Percentiles rank a stretch among this genome's conserved stretches.
phyloP scores from a whole-genome alignment of 2,329 filamentous ascomycete genomes.

The Aspergillus sp. region DNA sequence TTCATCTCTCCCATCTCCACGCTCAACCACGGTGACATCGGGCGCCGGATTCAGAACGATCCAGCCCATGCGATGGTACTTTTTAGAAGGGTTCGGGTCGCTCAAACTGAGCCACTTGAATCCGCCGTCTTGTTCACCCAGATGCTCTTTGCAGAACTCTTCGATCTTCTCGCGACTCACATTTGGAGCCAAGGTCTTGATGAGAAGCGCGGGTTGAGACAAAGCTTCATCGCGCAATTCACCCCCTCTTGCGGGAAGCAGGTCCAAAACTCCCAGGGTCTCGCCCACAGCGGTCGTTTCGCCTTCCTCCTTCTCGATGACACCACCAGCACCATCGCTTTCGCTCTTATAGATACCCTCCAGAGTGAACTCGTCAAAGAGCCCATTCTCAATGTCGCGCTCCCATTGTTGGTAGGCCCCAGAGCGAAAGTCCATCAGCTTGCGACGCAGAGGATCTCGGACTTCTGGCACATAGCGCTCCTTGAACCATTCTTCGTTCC shows the following conservation, averaged over 20 bases:
- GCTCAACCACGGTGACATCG: constrained; percentile 65
- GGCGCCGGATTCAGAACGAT: constrained; percentile 86
- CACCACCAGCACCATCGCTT: constrained; percentile 78
- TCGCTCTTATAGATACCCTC: constrained; percentile 94
- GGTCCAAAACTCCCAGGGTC: constrained; percentile 85
- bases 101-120: constrained; percentile 96
- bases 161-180: constrained; percentile 93
- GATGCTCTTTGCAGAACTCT: constrained; percentile 87
- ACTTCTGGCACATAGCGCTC: constrained; percentile 89
- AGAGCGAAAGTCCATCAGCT: constrained; percentile 76
- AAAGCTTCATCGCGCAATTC: constrained; percentile 88
- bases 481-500: constrained; percentile 95
- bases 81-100: constrained; percentile 94
- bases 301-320: constrained; percentile 92
- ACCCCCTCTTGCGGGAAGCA: constrained; percentile 77
- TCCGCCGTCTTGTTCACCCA: constrained; percentile 85
- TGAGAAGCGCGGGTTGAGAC: constrained; percentile 85
- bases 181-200: constrained; percentile 96
- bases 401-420: constrained; percentile 84
- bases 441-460: constrained; percentile 68
- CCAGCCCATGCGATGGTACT: constrained; percentile 97
- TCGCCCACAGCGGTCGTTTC: constrained; percentile 90
- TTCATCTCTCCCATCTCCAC: constrained; percentile 70
- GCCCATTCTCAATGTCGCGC: constrained; percentile 75
- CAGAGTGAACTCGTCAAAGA: constrained; percentile 91